phyloP scores from a whole-genome alignment of 441 rosid species.

The Euphorbia schlechtendalii region DNA sequence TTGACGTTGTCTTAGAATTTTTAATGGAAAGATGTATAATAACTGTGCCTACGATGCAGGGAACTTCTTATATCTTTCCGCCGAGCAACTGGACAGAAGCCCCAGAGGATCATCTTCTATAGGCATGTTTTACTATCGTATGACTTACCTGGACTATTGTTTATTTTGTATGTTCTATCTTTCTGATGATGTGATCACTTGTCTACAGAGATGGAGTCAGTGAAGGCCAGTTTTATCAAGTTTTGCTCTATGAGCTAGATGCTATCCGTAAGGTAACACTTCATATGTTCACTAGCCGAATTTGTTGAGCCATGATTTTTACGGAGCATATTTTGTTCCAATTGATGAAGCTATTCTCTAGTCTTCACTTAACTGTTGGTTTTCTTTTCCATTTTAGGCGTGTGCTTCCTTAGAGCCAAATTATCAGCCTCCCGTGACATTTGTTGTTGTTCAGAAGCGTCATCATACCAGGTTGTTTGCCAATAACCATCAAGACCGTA shows the following conservation, averaged over 20 bases:
- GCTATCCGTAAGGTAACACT: slow-evolving; percentile 77
- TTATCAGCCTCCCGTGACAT: slow-evolving; percentile 96
- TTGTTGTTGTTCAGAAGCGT: slow-evolving; percentile 98
- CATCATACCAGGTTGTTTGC: slow-evolving; percentile 97
- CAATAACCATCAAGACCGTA: slow-evolving; percentile 57
- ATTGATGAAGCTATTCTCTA: neutral
- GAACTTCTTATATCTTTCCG: slow-evolving; percentile 84
- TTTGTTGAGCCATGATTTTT: neutral
- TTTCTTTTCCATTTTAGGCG: slow-evolving; percentile 44
- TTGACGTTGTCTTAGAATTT: neutral
- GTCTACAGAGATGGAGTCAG: slow-evolving; percentile 83
- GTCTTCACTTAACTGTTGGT: too few species aligned
- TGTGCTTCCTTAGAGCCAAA: slow-evolving; percentile 82
- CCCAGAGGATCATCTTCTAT: slow-evolving; percentile 83
- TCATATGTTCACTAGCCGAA: neutral
- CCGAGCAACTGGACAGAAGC: slow-evolving; percentile 88
- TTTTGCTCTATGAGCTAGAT: slow-evolving; percentile 77
- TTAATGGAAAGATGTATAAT: neutral
- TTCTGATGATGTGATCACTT: slow-evolving; percentile 7
- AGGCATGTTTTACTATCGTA: slow-evolving; percentile 34
- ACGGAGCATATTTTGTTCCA: neutral
- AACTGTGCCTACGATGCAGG: slow-evolving; percentile 30
- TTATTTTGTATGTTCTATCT: neutral
- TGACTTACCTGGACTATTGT: too few species aligned
- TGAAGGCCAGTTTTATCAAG: slow-evolving; percentile 93